phyloP scores from a whole-genome alignment of 2,329 filamentous ascomycete species.

The Paecilomyces sp. region DNA sequence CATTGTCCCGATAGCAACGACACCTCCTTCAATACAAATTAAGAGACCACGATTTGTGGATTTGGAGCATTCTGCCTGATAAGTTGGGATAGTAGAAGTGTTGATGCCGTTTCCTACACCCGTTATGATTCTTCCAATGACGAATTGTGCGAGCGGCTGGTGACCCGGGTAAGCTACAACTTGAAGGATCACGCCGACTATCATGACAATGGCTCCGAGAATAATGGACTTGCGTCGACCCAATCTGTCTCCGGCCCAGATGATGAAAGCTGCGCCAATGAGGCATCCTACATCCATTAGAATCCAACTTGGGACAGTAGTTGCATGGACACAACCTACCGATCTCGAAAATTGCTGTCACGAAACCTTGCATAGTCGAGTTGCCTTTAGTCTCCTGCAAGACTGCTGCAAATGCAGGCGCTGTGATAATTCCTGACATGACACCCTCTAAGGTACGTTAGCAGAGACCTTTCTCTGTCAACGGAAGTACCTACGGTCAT shows the following conservation, averaged over 20 bases:
- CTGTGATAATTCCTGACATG: slow-evolving; percentile 17
- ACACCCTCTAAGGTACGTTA: slow-evolving; percentile 9
- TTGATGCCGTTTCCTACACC: slow-evolving; percentile 47
- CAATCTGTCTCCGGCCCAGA: slow-evolving; percentile 16
- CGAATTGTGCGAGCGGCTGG: slow-evolving; percentile 40
- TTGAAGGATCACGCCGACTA: slow-evolving; percentile 18
- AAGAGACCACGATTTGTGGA: slow-evolving; percentile 50
- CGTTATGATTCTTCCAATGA: slow-evolving; percentile 41
- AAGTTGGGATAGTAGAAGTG: slow-evolving; percentile 42
- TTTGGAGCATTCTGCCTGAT: slow-evolving; percentile 41
- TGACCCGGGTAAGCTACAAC: slow-evolving; percentile 8
- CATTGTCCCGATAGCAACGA: slow-evolving; percentile 38
- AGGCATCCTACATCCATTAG: slow-evolving; percentile 14
- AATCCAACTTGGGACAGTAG: neutral
- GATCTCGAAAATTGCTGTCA: slow-evolving; percentile 46
- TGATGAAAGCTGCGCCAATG: slow-evolving; percentile 17
- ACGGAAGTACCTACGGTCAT: slow-evolving; percentile 36
- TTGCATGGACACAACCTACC: slow-evolving; percentile 15
- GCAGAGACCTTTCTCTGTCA: neutral
- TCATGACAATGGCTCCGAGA: slow-evolving; percentile 45
- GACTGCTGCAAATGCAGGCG: slow-evolving; percentile 12
- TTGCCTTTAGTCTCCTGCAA: slow-evolving; percentile 17
- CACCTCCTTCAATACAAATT: slow-evolving; percentile 48
- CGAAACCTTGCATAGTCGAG: slow-evolving; percentile 41
- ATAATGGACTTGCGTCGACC: slow-evolving; percentile 39